Percentiles rank a stretch among this genome's conserved stretches.
phyloP scores from a whole-genome alignment of 768 basidiomycete genomes.

The Pilatotrama ljubarskyi region DNA sequence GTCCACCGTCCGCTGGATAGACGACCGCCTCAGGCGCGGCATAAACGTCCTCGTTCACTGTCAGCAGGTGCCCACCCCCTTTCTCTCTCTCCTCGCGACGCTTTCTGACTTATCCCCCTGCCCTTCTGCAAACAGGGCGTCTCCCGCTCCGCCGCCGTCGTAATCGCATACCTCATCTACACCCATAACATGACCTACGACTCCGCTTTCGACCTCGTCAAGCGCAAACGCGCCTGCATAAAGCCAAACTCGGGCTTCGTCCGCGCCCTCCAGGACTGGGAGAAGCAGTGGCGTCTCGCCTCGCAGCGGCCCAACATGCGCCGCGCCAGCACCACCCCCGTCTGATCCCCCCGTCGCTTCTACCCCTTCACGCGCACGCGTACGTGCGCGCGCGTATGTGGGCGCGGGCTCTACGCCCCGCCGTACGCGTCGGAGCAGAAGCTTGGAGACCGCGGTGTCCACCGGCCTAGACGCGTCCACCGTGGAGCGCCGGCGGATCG shows the following conservation, averaged over 20 bases:
- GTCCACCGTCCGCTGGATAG: conserved; percentile 65
- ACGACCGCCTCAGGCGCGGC: conserved; percentile 57
- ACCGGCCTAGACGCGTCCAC: not conserved
- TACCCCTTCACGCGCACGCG: not conserved
- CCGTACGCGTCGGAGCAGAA: too few species aligned
- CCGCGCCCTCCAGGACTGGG: conserved; percentile 34
- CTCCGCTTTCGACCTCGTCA: conserved; percentile 57
- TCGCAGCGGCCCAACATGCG: conserved; percentile 11
- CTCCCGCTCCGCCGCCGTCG: conserved; percentile 73
- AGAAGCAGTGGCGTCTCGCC: conserved; percentile 30
- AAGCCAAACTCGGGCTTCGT: conserved; percentile 83
- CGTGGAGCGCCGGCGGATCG: conserved; percentile 9
- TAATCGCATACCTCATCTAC: conserved; percentile 81
- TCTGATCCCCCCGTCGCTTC: not conserved
- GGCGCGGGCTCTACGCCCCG: too few species aligned
- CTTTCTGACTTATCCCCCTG: conserved; percentile 7
- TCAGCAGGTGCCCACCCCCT: conserved; percentile 60
- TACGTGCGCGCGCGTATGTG: not conserved
- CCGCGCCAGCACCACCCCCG: conserved; percentile 22
- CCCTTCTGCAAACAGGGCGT: conserved; percentile 52
- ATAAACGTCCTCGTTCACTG: conserved; percentile 76
- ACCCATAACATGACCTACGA: conserved; percentile 74
- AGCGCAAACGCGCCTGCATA: conserved; percentile 66
- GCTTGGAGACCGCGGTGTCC: too few species aligned
- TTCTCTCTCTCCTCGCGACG: not conserved